Evolutionary conservation across 31 red algal genomes (phyloP).

Genomic region (Porphyra umbilicalis): DNA sequence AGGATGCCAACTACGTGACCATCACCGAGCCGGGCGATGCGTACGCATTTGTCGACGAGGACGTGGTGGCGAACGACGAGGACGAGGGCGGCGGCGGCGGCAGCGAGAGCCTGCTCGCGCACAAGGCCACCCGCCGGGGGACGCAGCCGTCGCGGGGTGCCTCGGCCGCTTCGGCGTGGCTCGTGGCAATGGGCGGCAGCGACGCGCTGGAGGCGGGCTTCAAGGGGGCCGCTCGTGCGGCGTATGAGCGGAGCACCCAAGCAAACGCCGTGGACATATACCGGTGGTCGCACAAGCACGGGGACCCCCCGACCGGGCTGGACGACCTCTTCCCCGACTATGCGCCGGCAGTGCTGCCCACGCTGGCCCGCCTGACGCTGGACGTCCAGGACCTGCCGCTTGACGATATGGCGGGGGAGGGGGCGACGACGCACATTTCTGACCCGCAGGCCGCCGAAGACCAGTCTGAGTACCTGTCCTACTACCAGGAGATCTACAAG

Average conservation of each 20-base stretch:
- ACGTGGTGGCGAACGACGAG: conserved; percentile 50
- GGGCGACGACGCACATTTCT: not conserved
- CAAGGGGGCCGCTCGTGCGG: conserved; percentile 41
- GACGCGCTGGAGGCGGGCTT: conserved; percentile 31
- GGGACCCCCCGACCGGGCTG: conserved; percentile 19
- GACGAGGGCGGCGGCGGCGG: conserved; percentile 32
- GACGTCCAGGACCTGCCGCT: not conserved
- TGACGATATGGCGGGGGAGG: not conserved
- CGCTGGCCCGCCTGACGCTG: conserved; percentile 15
- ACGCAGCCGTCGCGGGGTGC: conserved; percentile 50
- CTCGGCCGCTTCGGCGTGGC: conserved; percentile 22
- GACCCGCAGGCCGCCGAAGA: conserved; percentile 7
- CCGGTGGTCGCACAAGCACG: conserved; percentile 33
- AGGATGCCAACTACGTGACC: conserved; percentile 60
- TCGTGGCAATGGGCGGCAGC: not conserved
- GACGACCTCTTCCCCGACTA: conserved; percentile 22
- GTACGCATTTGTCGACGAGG: conserved; percentile 51
- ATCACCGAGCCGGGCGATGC: conserved; percentile 66
- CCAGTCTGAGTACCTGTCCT: conserved; percentile 10
- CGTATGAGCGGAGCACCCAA: conserved; percentile 37
- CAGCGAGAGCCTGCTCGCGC: conserved; percentile 17
- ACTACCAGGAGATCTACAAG: conserved; percentile 3
- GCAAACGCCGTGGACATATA: conserved; percentile 39
- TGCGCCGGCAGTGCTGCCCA: not conserved
- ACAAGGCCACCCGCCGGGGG: conserved; percentile 35